Evolutionary conservation across 768 basidiomycete species (phyloP).

Genomic region (Boletus eberwhitei): DNA sequence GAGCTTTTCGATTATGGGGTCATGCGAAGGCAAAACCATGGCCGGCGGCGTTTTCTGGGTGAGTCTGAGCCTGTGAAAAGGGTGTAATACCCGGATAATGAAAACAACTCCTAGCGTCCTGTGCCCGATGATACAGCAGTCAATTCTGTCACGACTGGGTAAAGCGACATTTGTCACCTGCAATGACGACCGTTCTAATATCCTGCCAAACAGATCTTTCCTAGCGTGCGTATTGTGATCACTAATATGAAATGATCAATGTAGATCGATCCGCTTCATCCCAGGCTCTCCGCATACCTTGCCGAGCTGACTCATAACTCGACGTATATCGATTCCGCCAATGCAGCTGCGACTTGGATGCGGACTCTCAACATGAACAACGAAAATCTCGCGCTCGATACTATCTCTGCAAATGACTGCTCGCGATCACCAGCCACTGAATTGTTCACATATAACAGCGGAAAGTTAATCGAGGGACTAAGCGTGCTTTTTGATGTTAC

Average conservation of each 20-base stretch:
- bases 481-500: constrained; percentile 43
- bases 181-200: background rate
- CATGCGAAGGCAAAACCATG: constrained; percentile 49
- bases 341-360: constrained; percentile 48
- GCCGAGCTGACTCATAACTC: constrained; percentile 43
- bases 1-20: constrained; percentile 37
- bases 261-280: background rate
- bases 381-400: constrained; percentile 44
- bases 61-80: background rate
- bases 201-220: constrained; percentile 32
- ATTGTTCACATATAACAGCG: constrained; percentile 54
- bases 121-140: constrained; percentile 39
- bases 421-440: constrained; percentile 42
- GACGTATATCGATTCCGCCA: constrained; percentile 46
- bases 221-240: constrained; percentile 31
- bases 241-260: background rate
- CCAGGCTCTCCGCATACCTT: constrained; percentile 48
- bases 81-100: background rate
- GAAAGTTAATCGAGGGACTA: constrained; percentile 52
- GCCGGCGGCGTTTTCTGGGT: constrained; percentile 58
- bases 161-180: background rate
- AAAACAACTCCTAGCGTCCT: constrained; percentile 35
- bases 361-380: constrained; percentile 42
- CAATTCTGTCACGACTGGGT: constrained; percentile 55
- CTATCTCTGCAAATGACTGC: constrained; percentile 46